Conservation (phyloP, 2,329 filamentous ascomycete genomes). For the Aureobasidium sp. region DNA sequence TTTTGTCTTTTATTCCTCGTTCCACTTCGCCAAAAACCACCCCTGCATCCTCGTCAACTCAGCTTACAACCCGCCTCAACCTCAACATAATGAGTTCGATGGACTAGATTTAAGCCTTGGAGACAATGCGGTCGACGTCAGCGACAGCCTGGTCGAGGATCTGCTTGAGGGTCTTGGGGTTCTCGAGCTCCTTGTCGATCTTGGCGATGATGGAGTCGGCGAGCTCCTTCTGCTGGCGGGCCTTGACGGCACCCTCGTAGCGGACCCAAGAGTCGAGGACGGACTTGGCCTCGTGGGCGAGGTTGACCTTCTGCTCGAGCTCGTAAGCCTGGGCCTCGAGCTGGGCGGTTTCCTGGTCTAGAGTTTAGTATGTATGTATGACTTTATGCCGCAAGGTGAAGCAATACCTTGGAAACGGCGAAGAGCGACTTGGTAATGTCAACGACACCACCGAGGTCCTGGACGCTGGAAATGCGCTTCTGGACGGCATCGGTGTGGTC, state of each 20-base stretch:
- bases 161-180: slow-evolving; percentile 93
- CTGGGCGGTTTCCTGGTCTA: slow-evolving; percentile 80
- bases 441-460: slow-evolving; percentile 90
- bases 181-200: slow-evolving; percentile 98
- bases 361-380: slow-evolving; percentile 11
- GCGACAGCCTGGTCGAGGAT: slow-evolving; percentile 94
- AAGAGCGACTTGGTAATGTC: slow-evolving; percentile 97
- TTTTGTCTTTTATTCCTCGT: not conserved
- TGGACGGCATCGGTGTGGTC: slow-evolving; percentile 96
- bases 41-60: not conserved
- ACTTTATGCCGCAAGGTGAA: not conserved
- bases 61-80: not conserved
- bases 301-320: slow-evolving; percentile 90
- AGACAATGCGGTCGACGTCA: slow-evolving; percentile 67
- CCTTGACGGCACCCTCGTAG: slow-evolving; percentile 98
- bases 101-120: slow-evolving; percentile 7
- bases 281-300: slow-evolving; percentile 86
- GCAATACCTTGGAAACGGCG: slow-evolving; percentile 88
- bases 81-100: not conserved
- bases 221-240: slow-evolving; percentile 95
- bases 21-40: not conserved
- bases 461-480: slow-evolving; percentile 85
- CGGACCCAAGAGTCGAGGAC: slow-evolving; percentile 98
- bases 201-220: slow-evolving; percentile 90
- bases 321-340: slow-evolving; percentile 95